Percentiles rank a stretch among this genome's conserved stretches.
phyloP scores from a whole-genome alignment of 768 basidiomycete species.

The Trametes coccinea region DNA sequence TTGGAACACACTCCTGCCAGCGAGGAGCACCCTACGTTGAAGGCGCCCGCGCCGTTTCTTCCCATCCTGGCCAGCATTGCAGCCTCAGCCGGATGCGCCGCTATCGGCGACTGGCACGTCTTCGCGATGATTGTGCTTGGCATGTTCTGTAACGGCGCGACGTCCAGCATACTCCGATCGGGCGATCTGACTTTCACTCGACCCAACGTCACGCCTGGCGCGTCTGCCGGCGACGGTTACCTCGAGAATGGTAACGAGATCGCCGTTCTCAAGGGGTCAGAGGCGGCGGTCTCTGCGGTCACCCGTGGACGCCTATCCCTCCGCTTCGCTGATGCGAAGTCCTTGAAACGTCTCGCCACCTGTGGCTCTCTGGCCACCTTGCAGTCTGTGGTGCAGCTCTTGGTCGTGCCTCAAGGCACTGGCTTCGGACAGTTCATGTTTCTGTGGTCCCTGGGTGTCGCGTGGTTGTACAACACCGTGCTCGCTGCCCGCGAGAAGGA shows the following conservation, averaged over 20 bases:
- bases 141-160: slow-evolving; percentile 10
- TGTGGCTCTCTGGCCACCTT: slow-evolving; percentile 1
- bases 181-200: slow-evolving; percentile 16
- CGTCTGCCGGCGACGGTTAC: slow-evolving; percentile 15
- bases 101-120: slow-evolving; percentile 10
- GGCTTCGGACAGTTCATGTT: slow-evolving; percentile 15
- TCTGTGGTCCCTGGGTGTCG: slow-evolving; percentile 12
- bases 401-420: slow-evolving; percentile 20
- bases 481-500: slow-evolving; percentile 8
- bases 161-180: background rate
- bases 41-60: slow-evolving; percentile 7
- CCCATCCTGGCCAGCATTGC: slow-evolving; percentile 16
- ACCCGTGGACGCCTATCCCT: slow-evolving; percentile 18
- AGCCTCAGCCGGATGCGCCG: slow-evolving; percentile 9
- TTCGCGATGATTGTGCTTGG: slow-evolving; percentile 15
- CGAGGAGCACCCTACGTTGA: slow-evolving; percentile 11
- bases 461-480: slow-evolving; percentile 13
- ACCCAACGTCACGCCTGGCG: slow-evolving; percentile 2
- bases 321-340: background rate
- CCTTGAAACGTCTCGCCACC: background rate
- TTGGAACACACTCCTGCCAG: slow-evolving; percentile 1
- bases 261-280: slow-evolving; percentile 12
- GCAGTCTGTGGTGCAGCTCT: slow-evolving; percentile 17
- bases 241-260: slow-evolving; percentile 12
- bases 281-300: slow-evolving; percentile 10